phyloP scores from a whole-genome alignment of 1,284 basidiomycete species.

The Hortiboletus rubellus region DNA sequence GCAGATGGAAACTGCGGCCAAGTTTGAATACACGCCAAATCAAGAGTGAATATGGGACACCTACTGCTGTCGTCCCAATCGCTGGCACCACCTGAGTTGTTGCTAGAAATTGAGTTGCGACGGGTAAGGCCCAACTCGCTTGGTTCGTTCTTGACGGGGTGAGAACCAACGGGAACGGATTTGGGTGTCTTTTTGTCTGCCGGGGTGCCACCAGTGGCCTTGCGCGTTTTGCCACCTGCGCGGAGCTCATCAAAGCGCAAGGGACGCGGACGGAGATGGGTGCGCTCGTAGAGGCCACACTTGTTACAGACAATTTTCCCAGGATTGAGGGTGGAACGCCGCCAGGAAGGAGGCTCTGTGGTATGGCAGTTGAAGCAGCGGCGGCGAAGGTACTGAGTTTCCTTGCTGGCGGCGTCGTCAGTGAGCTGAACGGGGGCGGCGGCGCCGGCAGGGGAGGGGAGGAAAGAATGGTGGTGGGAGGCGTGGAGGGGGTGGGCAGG shows the following conservation, averaged over 20 bases:
- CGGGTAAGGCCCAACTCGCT: conserved; percentile 52
- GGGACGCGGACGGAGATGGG: conserved; percentile 75
- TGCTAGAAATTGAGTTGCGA: conserved; percentile 61
- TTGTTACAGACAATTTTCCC: conserved; percentile 91
- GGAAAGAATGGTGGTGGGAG: conserved; percentile 30
- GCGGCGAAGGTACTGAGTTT: conserved; percentile 81
- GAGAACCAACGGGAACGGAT: conserved; percentile 21
- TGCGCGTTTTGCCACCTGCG: conserved; percentile 77
- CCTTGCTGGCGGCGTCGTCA: conserved; percentile 82
- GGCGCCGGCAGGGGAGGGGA: conserved; percentile 33
- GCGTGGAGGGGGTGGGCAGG: conserved; percentile 24
- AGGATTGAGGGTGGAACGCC: conserved; percentile 79
- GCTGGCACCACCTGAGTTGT: conserved; percentile 55
- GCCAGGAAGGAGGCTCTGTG: conserved; percentile 83
- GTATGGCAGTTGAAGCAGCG: conserved; percentile 87
- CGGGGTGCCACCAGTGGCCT: conserved; percentile 44
- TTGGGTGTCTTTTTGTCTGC: conserved; percentile 43
- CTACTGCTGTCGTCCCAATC: conserved; percentile 77
- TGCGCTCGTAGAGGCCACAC: conserved; percentile 83
- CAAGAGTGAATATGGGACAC: conserved; percentile 19
- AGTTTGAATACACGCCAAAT: conserved; percentile 1
- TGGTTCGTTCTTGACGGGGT: conserved; percentile 64
- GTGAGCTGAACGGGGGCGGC: conserved; percentile 77
- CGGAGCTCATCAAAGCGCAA: conserved; percentile 82
- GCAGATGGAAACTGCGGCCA: conserved; percentile 57